Evolutionary conservation across 78 protist species (phyloP).

Genomic region (Emiliania huxleyi): DNA sequence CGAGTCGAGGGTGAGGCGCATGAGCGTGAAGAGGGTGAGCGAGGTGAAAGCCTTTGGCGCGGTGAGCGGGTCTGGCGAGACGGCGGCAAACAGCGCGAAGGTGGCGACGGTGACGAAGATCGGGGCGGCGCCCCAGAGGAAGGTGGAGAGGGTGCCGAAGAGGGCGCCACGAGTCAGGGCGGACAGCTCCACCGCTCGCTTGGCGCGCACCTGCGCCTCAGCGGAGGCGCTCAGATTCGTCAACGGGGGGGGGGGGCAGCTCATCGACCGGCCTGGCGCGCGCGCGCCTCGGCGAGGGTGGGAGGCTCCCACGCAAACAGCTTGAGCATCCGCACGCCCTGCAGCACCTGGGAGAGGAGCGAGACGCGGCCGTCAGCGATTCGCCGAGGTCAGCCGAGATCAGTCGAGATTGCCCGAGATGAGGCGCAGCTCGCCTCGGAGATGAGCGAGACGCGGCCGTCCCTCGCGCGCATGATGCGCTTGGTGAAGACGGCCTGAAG

Average conservation of each 20-base stretch:
- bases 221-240: too few species aligned
- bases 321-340: slow-evolving; percentile 57
- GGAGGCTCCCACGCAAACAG: slow-evolving; percentile 49
- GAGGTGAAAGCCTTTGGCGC: slow-evolving; percentile 55
- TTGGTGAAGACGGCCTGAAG: neutral
- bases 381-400: too few species aligned
- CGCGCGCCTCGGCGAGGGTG: neutral
- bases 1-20: neutral
- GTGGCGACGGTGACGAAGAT: slow-evolving; percentile 45
- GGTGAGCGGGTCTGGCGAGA: slow-evolving; percentile 51
- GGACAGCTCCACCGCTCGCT: neutral
- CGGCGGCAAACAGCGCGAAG: slow-evolving; percentile 4
- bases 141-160: neutral
- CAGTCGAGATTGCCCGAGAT: too few species aligned
- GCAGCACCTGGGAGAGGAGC: slow-evolving; percentile 53
- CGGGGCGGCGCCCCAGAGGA: slow-evolving; percentile 10
- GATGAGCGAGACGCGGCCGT: neutral
- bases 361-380: slow-evolving; percentile 44
- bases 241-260: too few species aligned
- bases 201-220: neutral
- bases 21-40: slow-evolving; percentile 34
- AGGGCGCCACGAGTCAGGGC: neutral
- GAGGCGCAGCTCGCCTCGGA: too few species aligned
- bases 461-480: neutral
- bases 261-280: too few species aligned